Percentiles rank a stretch among this genome's conserved stretches.
Conservation (phyloP, 2,329 filamentous ascomycete species). For the Periglandula ipomoeae region DNA sequence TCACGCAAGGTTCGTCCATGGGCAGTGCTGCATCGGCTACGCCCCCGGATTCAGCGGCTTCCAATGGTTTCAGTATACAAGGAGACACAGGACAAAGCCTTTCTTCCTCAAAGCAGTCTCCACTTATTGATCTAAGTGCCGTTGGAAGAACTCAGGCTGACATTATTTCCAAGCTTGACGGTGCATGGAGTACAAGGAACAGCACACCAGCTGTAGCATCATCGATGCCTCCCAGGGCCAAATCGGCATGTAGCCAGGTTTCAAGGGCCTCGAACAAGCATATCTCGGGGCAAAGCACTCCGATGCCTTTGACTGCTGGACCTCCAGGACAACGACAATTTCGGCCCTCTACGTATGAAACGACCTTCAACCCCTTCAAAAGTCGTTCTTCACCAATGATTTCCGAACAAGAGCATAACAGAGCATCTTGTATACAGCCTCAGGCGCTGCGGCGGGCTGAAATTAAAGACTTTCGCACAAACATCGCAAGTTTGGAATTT, state of each 20-base stretch:
- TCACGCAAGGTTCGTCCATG: conserved; percentile 4
- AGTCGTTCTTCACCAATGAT: conserved; percentile 4
- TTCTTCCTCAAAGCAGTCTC: background rate
- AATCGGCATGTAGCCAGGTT: conserved; percentile 1
- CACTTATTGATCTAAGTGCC: background rate
- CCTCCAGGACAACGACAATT: conserved; percentile 45
- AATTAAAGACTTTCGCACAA: conserved; percentile 11
- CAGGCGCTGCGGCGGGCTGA: conserved; percentile 15
- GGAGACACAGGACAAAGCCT: background rate
- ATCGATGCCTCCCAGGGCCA: background rate
- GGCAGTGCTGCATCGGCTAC: conserved; percentile 1
- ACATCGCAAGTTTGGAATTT: too few relatives aligned
- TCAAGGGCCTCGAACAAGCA: conserved; percentile 11
- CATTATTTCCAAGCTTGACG: conserved; percentile 1
- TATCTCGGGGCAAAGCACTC: conserved; percentile 30
- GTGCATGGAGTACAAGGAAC: background rate
- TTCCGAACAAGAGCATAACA: conserved; percentile 15
- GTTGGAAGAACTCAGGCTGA: conserved; percentile 1
- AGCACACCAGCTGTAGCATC: conserved; percentile 1
- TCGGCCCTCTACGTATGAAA: conserved; percentile 34
- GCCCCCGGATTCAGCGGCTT: background rate
- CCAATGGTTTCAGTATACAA: background rate
- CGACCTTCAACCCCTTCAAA: conserved; percentile 23
- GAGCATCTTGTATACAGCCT: conserved; percentile 14
- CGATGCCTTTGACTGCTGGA: conserved; percentile 43